Evolutionary conservation across 2,329 filamentous ascomycete genomes (phyloP).

Genomic region (Diaporthe sp.): DNA sequence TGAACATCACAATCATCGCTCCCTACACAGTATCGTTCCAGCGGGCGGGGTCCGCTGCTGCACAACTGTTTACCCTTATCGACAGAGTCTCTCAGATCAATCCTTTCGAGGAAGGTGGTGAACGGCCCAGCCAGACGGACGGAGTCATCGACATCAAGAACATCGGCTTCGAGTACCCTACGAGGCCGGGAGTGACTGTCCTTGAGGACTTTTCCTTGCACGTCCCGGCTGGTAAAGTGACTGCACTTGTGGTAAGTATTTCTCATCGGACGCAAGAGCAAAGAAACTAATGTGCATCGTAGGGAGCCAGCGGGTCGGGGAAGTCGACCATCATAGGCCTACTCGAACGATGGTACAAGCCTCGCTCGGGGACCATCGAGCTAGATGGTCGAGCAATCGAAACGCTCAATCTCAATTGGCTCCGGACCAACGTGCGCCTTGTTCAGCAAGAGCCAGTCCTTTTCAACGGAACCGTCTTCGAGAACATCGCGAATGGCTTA

Average conservation of each 20-base stretch:
- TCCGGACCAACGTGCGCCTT: slow-evolving; percentile 49
- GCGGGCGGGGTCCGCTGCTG: not conserved
- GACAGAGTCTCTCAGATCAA: not conserved
- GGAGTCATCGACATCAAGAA: slow-evolving; percentile 6
- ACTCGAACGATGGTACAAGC: slow-evolving; percentile 68
- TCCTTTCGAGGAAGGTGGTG: not conserved
- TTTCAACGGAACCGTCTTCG: slow-evolving; percentile 59
- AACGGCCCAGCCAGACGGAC: not conserved
- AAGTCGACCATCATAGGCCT: slow-evolving; percentile 60
- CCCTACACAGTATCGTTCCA: not conserved
- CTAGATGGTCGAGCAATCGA: slow-evolving; percentile 48
- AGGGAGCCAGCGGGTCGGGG: slow-evolving; percentile 65
- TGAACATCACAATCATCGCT: slow-evolving; percentile 8
- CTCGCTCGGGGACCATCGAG: slow-evolving; percentile 46
- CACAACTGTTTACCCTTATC: slow-evolving; percentile 2
- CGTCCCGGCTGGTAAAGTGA: slow-evolving; percentile 4
- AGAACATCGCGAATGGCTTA: slow-evolving; percentile 66
- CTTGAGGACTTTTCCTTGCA: slow-evolving; percentile 18
- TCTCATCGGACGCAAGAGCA: too few relatives aligned
- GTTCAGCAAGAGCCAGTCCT: slow-evolving; percentile 56
- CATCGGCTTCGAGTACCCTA: slow-evolving; percentile 3
- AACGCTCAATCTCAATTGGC: slow-evolving; percentile 48
- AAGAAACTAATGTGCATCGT: not conserved
- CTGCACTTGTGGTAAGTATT: slow-evolving; percentile 13
- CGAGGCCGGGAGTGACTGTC: not conserved